Percentiles rank a stretch among this genome's conserved stretches.
phyloP scores from a whole-genome alignment of 2,329 filamentous ascomycete species.

The Fonsecaea pugnacius region DNA sequence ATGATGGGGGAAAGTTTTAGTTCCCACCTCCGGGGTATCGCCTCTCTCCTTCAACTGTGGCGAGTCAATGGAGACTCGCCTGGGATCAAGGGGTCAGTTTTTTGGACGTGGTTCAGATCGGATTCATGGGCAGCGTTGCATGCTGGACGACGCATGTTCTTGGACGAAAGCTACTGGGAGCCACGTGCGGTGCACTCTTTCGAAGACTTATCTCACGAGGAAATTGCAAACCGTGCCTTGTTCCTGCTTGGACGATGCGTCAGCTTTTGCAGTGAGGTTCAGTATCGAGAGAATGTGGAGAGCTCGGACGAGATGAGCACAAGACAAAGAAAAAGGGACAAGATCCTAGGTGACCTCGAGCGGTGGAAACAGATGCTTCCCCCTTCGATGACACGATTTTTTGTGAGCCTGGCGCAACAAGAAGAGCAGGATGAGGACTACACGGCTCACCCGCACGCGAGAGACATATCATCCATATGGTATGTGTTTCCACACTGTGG shows the following conservation, averaged over 20 bases:
- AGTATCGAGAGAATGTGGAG: not conserved
- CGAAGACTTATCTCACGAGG: slow-evolving; percentile 4
- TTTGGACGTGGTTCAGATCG: slow-evolving; percentile 16
- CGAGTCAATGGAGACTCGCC: slow-evolving; percentile 12
- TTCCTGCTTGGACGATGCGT: slow-evolving; percentile 15
- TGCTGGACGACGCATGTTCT: slow-evolving; percentile 17
- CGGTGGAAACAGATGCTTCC: slow-evolving; percentile 17
- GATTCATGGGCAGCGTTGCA: slow-evolving; percentile 16
- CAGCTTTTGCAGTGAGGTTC: slow-evolving; percentile 7
- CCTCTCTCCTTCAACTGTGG: slow-evolving; percentile 13
- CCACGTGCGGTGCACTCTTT: slow-evolving; percentile 9
- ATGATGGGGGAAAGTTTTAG: slow-evolving; percentile 11
- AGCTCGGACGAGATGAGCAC: not conserved
- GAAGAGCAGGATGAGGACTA: not conserved
- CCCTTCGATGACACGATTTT: not conserved
- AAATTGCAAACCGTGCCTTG: slow-evolving; percentile 17
- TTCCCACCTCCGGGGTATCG: slow-evolving; percentile 10
- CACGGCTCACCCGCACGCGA: not conserved
- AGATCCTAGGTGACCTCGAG: slow-evolving; percentile 11
- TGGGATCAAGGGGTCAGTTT: slow-evolving; percentile 7
- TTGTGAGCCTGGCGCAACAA: not conserved
- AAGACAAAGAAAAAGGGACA: slow-evolving; percentile 2
- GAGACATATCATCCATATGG: not conserved
- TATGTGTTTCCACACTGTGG: slow-evolving; percentile 1
- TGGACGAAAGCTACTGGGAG: slow-evolving; percentile 19